These are phyloP conservation scores for Brachypodium distachyon DNA, from an alignment of 202 grass and related monocot genomes.

Conservation along the genomic window DNA sequence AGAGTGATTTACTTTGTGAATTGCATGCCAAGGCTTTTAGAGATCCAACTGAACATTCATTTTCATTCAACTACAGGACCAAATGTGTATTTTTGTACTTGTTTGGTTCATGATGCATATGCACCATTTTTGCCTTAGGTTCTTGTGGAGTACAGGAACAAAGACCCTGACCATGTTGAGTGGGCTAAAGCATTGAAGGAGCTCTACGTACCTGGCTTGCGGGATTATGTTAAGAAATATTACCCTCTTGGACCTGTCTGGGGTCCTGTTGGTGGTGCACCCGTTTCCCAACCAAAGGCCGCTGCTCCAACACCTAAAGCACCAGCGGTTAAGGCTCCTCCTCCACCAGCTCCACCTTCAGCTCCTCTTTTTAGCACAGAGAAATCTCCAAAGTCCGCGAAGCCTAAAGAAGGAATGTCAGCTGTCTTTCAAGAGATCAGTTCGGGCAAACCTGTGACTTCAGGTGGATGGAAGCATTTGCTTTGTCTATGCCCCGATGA, in stretches of 20 bases:
- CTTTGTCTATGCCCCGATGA: background rate
- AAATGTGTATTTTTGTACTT: background rate
- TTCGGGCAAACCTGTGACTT: conserved; percentile 58
- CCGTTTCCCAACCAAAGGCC: conserved; percentile 41
- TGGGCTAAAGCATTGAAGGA: conserved; percentile 98
- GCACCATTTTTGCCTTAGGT: conserved; percentile 42
- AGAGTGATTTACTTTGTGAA: background rate
- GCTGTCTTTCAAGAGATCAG: conserved; percentile 89
- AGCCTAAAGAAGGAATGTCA: conserved; percentile 72
- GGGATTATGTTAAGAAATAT: conserved; percentile 84
- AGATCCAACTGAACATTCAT: background rate
- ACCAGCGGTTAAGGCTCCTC: conserved; percentile 35
- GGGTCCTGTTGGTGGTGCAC: conserved; percentile 36
- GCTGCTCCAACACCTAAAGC: conserved; percentile 54
- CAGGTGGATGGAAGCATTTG: conserved; percentile 43
- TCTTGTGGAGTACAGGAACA: conserved; percentile 94
- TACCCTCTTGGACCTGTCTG: conserved; percentile 82
- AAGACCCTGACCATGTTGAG: conserved; percentile 85
- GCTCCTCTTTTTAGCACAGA: conserved; percentile 61
- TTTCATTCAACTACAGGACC: background rate
- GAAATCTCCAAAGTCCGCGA: conserved; percentile 36
- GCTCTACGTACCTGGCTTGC: conserved; percentile 73
- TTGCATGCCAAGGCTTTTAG: background rate
- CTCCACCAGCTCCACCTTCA: conserved; percentile 60
- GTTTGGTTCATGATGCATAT: background rate